These are phyloP conservation scores for Diaporthe sp. DNA, from an alignment of 2,329 filamentous ascomycete species.

Conservation along the genomic window DNA sequence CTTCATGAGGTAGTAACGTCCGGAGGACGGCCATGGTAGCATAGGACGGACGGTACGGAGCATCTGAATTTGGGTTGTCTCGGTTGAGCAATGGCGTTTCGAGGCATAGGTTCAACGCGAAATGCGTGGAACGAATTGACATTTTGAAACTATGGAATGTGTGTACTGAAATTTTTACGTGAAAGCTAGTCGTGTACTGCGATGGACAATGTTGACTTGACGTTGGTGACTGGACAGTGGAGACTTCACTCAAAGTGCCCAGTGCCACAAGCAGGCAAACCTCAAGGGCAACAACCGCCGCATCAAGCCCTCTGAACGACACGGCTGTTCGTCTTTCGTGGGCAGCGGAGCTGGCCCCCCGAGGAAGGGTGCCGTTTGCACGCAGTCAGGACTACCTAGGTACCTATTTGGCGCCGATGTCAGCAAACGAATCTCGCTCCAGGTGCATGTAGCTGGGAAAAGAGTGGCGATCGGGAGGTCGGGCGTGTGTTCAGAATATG, in stretches of 20 bases:
- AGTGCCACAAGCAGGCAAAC: neutral
- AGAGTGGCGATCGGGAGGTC: slow-evolving; percentile 30
- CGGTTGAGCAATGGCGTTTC: slow-evolving; percentile 37
- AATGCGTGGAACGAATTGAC: neutral
- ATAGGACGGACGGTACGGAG: neutral
- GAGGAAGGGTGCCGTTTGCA: neutral
- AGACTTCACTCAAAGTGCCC: no score
- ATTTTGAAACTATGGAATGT: neutral
- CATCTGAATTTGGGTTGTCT: neutral
- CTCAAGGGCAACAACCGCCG: no score
- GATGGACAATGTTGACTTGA: neutral
- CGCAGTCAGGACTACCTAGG: slow-evolving; percentile 4
- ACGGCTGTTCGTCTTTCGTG: no score
- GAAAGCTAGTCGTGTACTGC: neutral
- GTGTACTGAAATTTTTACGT: neutral
- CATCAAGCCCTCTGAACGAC: neutral
- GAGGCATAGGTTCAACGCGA: slow-evolving; percentile 23
- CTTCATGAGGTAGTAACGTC: neutral
- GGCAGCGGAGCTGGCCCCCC: no score
- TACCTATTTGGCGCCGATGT: slow-evolving; percentile 22
- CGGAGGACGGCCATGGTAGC: slow-evolving; percentile 10
- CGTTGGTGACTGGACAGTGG: neutral
- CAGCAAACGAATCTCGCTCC: slow-evolving; percentile 11
- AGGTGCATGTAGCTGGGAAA: neutral
- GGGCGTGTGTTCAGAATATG: slow-evolving; percentile 86